Percentiles rank a stretch among this genome's conserved stretches.
Conservation (phyloP, 208 protist genomes). For the Leishmania braziliensis region DNA sequence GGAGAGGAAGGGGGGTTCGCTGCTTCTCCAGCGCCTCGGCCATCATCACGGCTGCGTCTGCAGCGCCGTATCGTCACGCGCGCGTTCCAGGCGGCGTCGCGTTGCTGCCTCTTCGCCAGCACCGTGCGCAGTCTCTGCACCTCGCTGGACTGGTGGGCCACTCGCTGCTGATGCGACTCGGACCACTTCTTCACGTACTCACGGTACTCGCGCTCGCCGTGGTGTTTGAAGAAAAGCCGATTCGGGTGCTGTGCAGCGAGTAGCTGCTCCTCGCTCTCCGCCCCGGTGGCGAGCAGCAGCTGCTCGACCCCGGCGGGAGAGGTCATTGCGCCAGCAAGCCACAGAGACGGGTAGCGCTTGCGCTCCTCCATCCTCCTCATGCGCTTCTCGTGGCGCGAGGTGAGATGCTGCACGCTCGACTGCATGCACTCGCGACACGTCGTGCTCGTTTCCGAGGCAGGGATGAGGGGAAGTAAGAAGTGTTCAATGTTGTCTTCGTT, state of each 20-base stretch:
- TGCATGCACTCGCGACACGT: constrained; percentile 55
- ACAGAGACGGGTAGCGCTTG: constrained; percentile 59
- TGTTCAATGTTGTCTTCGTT: constrained; percentile 18
- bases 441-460: constrained; percentile 33
- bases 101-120: constrained; percentile 39
- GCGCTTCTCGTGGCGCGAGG: constrained; percentile 39
- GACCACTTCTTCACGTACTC: constrained; percentile 52
- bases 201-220: constrained; percentile 38
- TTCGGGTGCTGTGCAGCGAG: constrained; percentile 69
- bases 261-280: constrained; percentile 55
- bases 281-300: constrained; percentile 32
- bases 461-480: constrained; percentile 42
- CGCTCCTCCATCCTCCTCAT: constrained; percentile 46
- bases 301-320: constrained; percentile 27
- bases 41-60: constrained; percentile 19
- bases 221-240: constrained; percentile 50
- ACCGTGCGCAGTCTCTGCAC: constrained; percentile 29
- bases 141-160: constrained; percentile 34
- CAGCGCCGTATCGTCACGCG: constrained; percentile 30
- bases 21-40: background rate
- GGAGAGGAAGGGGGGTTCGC: background rate
- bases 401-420: constrained; percentile 34
- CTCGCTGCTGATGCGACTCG: constrained; percentile 36
- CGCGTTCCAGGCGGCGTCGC: constrained; percentile 37
- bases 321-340: constrained; percentile 44